Conservation (phyloP, 208 protist species). For the Leishmania major region DNA sequence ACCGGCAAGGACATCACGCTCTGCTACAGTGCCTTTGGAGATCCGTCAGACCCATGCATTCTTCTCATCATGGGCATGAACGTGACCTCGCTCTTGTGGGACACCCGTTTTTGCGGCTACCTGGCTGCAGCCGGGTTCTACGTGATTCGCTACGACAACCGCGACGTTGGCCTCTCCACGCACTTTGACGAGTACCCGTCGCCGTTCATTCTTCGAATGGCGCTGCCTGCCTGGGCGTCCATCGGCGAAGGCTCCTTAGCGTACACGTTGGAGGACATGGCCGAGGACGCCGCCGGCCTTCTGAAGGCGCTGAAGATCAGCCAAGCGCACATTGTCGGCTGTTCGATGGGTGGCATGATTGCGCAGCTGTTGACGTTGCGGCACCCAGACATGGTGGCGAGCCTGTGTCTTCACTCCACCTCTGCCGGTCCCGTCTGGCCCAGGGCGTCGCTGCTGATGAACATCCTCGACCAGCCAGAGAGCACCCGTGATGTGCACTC, state of each 20-base stretch:
- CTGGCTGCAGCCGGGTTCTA: slow-evolving; percentile 69
- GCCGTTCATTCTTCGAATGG: slow-evolving; percentile 46
- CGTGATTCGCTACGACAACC: slow-evolving; percentile 82
- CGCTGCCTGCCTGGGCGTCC: slow-evolving; percentile 49
- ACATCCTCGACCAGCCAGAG: slow-evolving; percentile 57
- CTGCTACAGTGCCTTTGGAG: slow-evolving; percentile 79
- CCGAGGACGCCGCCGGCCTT: slow-evolving; percentile 60
- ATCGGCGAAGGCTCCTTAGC: slow-evolving; percentile 51
- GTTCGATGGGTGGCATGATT: slow-evolving; percentile 86
- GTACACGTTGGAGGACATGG: slow-evolving; percentile 80
- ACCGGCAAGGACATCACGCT: slow-evolving; percentile 56
- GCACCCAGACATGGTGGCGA: slow-evolving; percentile 50
- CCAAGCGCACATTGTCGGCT: slow-evolving; percentile 67
- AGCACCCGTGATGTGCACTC: slow-evolving; percentile 37
- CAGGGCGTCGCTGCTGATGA: slow-evolving; percentile 53
- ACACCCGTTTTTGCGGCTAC: slow-evolving; percentile 68
- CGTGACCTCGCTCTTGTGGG: slow-evolving; percentile 67
- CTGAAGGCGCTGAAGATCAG: slow-evolving; percentile 47
- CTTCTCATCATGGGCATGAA: slow-evolving; percentile 82
- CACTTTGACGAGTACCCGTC: slow-evolving; percentile 52
- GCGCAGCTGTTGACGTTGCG: slow-evolving; percentile 55
- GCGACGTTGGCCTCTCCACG: slow-evolving; percentile 74
- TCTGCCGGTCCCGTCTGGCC: slow-evolving; percentile 62
- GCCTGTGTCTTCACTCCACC: slow-evolving; percentile 74
- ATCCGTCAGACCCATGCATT: slow-evolving; percentile 51